Conservation (phyloP, 1,284 basidiomycete species). For the Cerioporus squamosus region DNA sequence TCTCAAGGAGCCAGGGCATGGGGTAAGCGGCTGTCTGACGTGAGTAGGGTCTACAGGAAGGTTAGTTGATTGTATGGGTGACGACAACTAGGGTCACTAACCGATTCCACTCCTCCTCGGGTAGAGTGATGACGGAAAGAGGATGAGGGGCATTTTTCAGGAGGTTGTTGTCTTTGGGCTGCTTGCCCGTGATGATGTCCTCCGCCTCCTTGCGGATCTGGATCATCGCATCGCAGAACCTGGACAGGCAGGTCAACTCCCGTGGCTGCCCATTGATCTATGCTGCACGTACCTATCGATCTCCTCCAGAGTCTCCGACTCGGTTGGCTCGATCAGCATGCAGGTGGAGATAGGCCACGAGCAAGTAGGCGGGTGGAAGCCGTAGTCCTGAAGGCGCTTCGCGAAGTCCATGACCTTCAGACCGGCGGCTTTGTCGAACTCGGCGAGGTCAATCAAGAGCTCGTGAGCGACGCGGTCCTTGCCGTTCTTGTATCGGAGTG, state of each 20-base stretch:
- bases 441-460: constrained; percentile 91
- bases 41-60: constrained; percentile 73
- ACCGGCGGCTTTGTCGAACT: constrained; percentile 89
- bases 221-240: constrained; percentile 97
- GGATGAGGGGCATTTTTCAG: constrained; percentile 96
- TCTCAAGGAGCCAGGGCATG: constrained; percentile 74
- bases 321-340: constrained; percentile 95
- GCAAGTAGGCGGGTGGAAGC: constrained; percentile 91
- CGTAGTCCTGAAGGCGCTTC: constrained; percentile 92
- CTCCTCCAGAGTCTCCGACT: constrained; percentile 91
- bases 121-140: constrained; percentile 69
- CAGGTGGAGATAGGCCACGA: constrained; percentile 95
- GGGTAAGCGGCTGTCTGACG: constrained; percentile 88
- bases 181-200: constrained; percentile 84
- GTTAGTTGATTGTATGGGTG: not conserved
- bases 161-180: constrained; percentile 88
- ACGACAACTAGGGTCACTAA: constrained; percentile 39
- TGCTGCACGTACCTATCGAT: constrained; percentile 66
- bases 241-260: constrained; percentile 28
- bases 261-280: not conserved
- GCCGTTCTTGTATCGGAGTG: constrained; percentile 87
- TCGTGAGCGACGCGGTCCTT: constrained; percentile 96
- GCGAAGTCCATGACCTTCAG: constrained; percentile 96
- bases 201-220: constrained; percentile 92
- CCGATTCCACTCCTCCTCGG: constrained; percentile 85